These are phyloP conservation scores for Volutella citrinella DNA, from an alignment of 2,329 filamentous ascomycete species.

Conservation along the genomic window DNA sequence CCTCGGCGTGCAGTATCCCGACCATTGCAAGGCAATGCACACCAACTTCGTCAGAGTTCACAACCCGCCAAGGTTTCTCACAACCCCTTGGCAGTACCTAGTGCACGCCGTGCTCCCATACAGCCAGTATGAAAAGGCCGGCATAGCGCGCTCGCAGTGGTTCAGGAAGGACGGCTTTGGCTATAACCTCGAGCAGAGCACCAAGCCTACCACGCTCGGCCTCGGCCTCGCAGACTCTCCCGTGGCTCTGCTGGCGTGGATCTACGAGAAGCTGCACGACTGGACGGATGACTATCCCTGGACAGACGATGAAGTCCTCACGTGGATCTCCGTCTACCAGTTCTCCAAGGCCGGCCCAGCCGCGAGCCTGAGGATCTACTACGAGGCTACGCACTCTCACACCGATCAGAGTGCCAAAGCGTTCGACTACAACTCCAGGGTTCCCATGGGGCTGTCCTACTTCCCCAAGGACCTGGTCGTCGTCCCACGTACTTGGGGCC, in stretches of 20 bases:
- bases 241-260: conserved; percentile 70
- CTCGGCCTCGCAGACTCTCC: conserved; percentile 69
- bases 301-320: conserved; percentile 73
- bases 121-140: conserved; percentile 27
- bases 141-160: conserved; percentile 52
- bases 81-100: conserved; percentile 55
- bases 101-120: conserved; percentile 54
- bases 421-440: conserved; percentile 29
- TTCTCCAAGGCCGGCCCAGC: conserved; percentile 68
- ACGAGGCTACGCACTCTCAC: conserved; percentile 53
- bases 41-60: conserved; percentile 56
- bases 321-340: conserved; percentile 71
- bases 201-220: conserved; percentile 70
- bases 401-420: conserved; percentile 14
- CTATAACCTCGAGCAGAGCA: conserved; percentile 42
- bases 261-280: conserved; percentile 76
- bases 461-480: conserved; percentile 58
- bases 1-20: conserved; percentile 58
- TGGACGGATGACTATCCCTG: conserved; percentile 73
- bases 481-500: conserved; percentile 52
- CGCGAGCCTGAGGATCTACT: conserved; percentile 69
- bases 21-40: conserved; percentile 43
- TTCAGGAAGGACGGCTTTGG: conserved; percentile 52
- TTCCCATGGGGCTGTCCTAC: conserved; percentile 46
- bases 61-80: conserved; percentile 46